Evolutionary conservation across 768 basidiomycete species (phyloP), one percentile per base, ranked within the genome.

Genomic region (Kwoniella mangroviensis): DNA sequence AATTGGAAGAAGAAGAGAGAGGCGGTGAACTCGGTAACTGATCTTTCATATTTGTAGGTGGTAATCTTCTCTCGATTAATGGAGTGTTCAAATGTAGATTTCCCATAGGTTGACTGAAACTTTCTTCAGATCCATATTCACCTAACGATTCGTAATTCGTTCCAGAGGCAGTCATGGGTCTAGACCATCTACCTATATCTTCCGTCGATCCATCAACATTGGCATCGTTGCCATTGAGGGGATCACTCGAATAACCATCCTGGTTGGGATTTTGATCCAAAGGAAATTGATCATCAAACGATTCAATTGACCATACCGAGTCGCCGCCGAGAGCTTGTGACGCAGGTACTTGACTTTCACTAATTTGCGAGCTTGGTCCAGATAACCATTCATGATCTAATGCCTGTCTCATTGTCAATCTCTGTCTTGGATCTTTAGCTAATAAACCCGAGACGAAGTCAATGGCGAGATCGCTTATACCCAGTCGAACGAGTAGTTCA

Each of bases 371-470:
- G 4, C 70, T 65, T 4, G 75, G 67, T 1, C 62, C 75, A 4
- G 70, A 67, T 6, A 98, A 86, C 96, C 96, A 98, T 0, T 88
- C 88, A 75, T 98, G 94, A 0, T 82, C 28, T 11, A 91, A 86
- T 0, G 94, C 90, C 0, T 87, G 85, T 2, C 85, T 84, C 69
- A 94, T 86, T 6, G 89, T 88, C 87, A 96, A 88, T n/a, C 95
- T 89, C 15, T 79, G 70, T 0, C 71, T 73, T 0, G 94, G 92
- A 65, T 92, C 86, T 45, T 85, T 84, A 61, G 88, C 86, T 17
- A 98, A 87, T 11, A 98, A 87, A 2, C 82, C 74, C 2, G 81
- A 81, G 61, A 96, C 86, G 79, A 98, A 96, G 70, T 89, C 85
- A 62, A 86, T 81, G 1, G 86, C 93, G 24, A 84, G 78, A 0